These are phyloP conservation scores for Sanghuangporus baumii DNA, from an alignment of 1,284 basidiomycete species.

Conservation along the genomic window DNA sequence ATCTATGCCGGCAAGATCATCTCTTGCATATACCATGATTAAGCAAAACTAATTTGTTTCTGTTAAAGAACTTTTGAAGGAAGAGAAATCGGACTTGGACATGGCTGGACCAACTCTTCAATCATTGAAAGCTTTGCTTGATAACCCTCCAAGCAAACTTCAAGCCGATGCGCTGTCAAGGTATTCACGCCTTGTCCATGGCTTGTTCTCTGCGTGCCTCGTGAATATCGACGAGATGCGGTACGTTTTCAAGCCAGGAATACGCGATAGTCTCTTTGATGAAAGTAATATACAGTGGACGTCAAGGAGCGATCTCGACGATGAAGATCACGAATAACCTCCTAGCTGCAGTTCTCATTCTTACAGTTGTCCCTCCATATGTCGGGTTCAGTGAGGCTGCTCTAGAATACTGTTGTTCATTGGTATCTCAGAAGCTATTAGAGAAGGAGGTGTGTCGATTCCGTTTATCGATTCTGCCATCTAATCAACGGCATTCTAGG, in stretches of 20 bases:
- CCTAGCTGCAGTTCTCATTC: slow-evolving; percentile 77
- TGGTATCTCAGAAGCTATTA: slow-evolving; percentile 74
- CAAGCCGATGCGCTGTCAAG: slow-evolving; percentile 25
- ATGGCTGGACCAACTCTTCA: slow-evolving; percentile 76
- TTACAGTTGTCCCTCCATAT: slow-evolving; percentile 72
- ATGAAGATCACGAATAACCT: slow-evolving; percentile 92
- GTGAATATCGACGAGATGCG: slow-evolving; percentile 89
- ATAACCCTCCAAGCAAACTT: slow-evolving; percentile 35
- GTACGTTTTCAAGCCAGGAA: slow-evolving; percentile 37
- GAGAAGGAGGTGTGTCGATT: slow-evolving; percentile 58
- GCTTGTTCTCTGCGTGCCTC: slow-evolving; percentile 80
- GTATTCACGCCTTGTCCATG: slow-evolving; percentile 70
- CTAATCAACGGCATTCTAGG: slow-evolving; percentile 31
- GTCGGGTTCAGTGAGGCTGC: slow-evolving; percentile 70
- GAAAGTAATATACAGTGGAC: slow-evolving; percentile 46
- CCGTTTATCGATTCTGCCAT: slow-evolving; percentile 3
- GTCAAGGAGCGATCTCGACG: slow-evolving; percentile 69
- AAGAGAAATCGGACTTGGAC: slow-evolving; percentile 77
- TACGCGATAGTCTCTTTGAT: not conserved
- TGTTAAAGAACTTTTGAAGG: slow-evolving; percentile 70
- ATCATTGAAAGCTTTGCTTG: slow-evolving; percentile 70
- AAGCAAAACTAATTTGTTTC: not conserved
- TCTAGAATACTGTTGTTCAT: slow-evolving; percentile 80
- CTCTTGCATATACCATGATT: not conserved
- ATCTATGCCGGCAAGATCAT: slow-evolving; percentile 63